These are phyloP conservation scores for Magnaporthiopsis incrustans DNA, from an alignment of 2,329 filamentous ascomycete species.

Conservation along the genomic window DNA sequence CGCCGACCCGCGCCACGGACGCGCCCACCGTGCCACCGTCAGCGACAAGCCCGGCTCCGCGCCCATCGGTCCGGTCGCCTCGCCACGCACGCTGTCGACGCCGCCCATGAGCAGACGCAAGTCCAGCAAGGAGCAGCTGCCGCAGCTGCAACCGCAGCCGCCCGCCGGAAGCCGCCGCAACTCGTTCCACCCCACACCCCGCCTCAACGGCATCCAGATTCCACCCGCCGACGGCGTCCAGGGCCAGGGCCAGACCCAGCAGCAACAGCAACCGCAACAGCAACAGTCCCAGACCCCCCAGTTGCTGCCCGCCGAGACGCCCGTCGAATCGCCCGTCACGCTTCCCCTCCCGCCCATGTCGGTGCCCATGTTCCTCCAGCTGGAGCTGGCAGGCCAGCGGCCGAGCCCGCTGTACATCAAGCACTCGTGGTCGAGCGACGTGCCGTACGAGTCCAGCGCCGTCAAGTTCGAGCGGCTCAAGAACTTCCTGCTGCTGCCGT, in stretches of 20 bases:
- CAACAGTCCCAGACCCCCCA: conserved; percentile 15
- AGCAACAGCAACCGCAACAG: neutral
- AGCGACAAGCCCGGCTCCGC: conserved; percentile 11
- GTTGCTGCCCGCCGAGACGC: neutral
- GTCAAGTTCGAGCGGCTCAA: conserved; percentile 86
- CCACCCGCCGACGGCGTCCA: conserved; percentile 17
- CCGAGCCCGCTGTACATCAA: conserved; percentile 61
- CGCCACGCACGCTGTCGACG: conserved; percentile 39
- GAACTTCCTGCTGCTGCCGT: conserved; percentile 79
- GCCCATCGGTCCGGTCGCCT: conserved; percentile 10
- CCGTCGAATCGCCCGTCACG: conserved; percentile 36
- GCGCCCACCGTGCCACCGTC: conserved; percentile 10
- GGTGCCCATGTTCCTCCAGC: conserved; percentile 55
- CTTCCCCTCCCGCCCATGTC: conserved; percentile 61
- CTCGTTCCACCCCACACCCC: conserved; percentile 38
- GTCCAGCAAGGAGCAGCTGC: conserved; percentile 20
- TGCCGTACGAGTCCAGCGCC: conserved; percentile 83
- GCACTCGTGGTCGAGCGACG: conserved; percentile 45
- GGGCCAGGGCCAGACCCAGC: conserved; percentile 13
- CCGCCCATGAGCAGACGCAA: conserved; percentile 38
- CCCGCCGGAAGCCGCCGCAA: conserved; percentile 35
- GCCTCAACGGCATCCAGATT: conserved; percentile 11
- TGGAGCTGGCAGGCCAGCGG: conserved; percentile 53
- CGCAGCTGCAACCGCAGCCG: conserved; percentile 18
- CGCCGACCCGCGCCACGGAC: conserved; percentile 13